Evolutionary conservation across 2,329 filamentous ascomycete species (phyloP).

Genomic region (Clarireedia sp.): DNA sequence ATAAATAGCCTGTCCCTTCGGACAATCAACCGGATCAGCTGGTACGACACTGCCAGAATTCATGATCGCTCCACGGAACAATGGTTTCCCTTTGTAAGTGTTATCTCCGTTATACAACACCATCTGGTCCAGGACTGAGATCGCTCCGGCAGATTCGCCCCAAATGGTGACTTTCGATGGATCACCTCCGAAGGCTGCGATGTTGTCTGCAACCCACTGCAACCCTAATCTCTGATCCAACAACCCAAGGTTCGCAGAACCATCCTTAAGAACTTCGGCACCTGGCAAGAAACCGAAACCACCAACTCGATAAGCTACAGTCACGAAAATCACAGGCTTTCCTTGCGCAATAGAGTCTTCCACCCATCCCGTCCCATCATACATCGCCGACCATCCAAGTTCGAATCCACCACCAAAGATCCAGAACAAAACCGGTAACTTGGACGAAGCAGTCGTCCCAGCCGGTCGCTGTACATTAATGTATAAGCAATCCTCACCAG

Average conservation of each 20-base stretch:
- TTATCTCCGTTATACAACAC: constrained; percentile 63
- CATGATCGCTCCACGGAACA: constrained; percentile 76
- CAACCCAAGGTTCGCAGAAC: constrained; percentile 62
- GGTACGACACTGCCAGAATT: constrained; percentile 59
- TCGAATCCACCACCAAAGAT: constrained; percentile 63
- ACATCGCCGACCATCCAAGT: constrained; percentile 43
- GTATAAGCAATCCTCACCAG: constrained; percentile 57
- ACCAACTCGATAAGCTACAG: constrained; percentile 69
- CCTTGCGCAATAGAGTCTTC: constrained; percentile 37
- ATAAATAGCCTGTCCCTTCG: constrained; percentile 58
- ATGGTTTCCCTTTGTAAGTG: constrained; percentile 63
- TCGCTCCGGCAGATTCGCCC: constrained; percentile 51
- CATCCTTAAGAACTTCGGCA: constrained; percentile 58
- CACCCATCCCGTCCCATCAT: constrained; percentile 44
- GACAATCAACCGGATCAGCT: constrained; percentile 54
- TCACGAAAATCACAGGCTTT: constrained; percentile 66
- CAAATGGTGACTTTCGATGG: constrained; percentile 36
- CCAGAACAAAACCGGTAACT: constrained; percentile 62
- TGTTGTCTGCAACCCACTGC: constrained; percentile 69
- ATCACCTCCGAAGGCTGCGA: constrained; percentile 64
- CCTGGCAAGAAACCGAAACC: constrained; percentile 69
- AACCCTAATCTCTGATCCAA: constrained; percentile 66
- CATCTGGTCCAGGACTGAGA: constrained; percentile 72
- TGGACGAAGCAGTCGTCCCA: constrained; percentile 44
- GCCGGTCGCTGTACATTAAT: constrained; percentile 52